These are phyloP conservation scores for Halophytophthora batemanensis DNA, from an alignment of 352 stramenopile species.

Conservation along the genomic window DNA sequence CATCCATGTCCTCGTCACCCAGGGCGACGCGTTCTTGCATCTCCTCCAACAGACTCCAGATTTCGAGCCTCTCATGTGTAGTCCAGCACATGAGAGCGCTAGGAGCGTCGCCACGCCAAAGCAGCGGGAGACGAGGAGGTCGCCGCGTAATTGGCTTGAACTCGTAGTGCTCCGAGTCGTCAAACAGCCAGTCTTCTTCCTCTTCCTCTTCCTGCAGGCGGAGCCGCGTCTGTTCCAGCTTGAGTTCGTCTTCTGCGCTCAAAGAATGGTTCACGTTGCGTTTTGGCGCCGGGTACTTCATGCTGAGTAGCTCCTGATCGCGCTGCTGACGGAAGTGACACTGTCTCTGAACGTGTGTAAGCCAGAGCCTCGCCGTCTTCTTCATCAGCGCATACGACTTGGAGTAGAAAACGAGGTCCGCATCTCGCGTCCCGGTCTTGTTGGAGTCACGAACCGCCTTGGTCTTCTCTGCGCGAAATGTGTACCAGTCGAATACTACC, in stretches of 20 bases:
- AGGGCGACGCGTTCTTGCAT: conserved; percentile 27
- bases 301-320: conserved; percentile 12
- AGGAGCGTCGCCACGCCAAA: conserved; percentile 23
- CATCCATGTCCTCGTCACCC: conserved; percentile 33
- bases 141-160: conserved; percentile 7
- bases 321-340: conserved; percentile 17
- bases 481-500: conserved; percentile 31
- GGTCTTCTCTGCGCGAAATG: conserved; percentile 22
- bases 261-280: conserved; percentile 26
- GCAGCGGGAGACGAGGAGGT: conserved; percentile 15
- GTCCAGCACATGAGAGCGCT: conserved; percentile 24
- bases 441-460: conserved; percentile 10
- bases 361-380: conserved; percentile 46
- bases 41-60: conserved; percentile 19
- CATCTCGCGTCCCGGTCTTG: background rate
- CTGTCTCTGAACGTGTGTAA: conserved; percentile 19
- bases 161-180: conserved; percentile 5
- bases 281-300: conserved; percentile 18
- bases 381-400: conserved; percentile 43
- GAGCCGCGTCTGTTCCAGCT: conserved; percentile 4
- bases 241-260: conserved; percentile 9
- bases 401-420: conserved; percentile 51
- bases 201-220: conserved; percentile 12
- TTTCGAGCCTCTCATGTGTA: conserved; percentile 10
- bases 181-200: conserved; percentile 20